Percentiles rank a stretch among this genome's conserved stretches.
Conservation (phyloP, 2,329 filamentous ascomycete species). For the Ceratocystis albifundus region DNA sequence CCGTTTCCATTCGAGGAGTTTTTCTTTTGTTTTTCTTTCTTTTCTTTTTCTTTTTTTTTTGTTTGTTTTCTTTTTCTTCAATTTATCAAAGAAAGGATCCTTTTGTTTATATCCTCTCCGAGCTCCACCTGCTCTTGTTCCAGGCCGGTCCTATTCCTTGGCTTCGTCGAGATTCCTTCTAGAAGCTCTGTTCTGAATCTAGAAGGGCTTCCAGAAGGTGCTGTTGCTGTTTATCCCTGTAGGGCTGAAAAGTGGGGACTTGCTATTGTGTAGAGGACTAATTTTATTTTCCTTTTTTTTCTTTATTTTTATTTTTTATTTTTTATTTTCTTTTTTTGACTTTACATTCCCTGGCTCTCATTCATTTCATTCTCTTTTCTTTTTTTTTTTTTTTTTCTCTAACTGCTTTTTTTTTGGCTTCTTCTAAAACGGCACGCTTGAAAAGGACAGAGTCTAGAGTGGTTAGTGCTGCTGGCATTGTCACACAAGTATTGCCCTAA, state of each 20-base stretch:
- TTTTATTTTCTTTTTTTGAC: neutral
- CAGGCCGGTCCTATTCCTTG: conserved; percentile 1
- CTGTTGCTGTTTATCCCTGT: neutral
- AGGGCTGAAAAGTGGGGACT: neutral
- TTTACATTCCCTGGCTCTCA: too few species aligned
- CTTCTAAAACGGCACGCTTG: neutral
- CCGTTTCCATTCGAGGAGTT: too few species aligned
- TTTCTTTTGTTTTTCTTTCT: neutral
- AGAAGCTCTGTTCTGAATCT: neutral
- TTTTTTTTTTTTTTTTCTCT: neutral
- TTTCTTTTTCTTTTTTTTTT: neutral
- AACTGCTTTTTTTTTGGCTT: neutral
- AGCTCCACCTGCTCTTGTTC: neutral
- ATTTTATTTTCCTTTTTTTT: neutral
- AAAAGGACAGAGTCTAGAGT: neutral
- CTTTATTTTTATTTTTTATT: neutral
- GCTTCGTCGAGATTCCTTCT: neutral
- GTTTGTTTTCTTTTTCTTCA: neutral
- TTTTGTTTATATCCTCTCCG: neutral
- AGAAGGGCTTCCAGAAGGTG: neutral
- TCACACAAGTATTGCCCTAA: conserved; percentile 1
- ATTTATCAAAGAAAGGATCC: neutral
- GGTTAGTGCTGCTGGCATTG: neutral
- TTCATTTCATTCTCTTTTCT: neutral
- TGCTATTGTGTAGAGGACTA: neutral